These are phyloP conservation scores for Geoglossum cookeanum DNA, from an alignment of 2,329 filamentous ascomycete genomes.

Conservation along the genomic window DNA sequence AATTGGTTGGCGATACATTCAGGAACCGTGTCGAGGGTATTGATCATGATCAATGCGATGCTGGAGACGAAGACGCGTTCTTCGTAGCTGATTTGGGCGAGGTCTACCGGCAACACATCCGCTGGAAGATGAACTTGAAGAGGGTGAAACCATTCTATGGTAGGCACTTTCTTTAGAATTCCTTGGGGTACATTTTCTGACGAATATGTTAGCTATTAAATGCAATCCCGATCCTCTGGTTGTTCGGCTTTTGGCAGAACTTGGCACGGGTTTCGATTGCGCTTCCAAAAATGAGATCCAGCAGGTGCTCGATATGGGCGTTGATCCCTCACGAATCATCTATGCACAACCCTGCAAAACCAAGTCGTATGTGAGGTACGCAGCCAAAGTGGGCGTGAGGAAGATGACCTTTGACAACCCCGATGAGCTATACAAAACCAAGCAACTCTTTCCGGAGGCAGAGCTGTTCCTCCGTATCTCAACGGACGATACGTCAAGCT, in stretches of 20 bases:
- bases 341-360: constrained; percentile 99
- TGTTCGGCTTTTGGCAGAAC: constrained; percentile 64
- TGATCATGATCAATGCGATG: constrained; percentile 70
- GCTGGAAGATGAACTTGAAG: constrained; percentile 88
- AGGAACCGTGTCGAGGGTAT: constrained; percentile 68
- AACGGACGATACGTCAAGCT: constrained; percentile 85
- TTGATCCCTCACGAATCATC: constrained; percentile 82
- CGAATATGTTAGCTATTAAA: constrained; percentile 55
- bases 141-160: constrained; percentile 94
- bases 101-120: constrained; percentile 94
- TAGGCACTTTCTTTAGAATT: constrained; percentile 26
- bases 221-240: constrained; percentile 92
- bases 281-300: constrained; percentile 97
- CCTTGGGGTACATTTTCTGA: constrained; percentile 4
- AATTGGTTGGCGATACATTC: constrained; percentile 71
- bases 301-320: constrained; percentile 63
- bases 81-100: constrained; percentile 96
- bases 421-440: constrained; percentile 96
- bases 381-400: constrained; percentile 65
- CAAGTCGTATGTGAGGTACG: constrained; percentile 89
- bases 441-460: constrained; percentile 71
- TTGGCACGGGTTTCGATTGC: constrained; percentile 94
- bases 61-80: constrained; percentile 93
- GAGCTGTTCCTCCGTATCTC: constrained; percentile 88
- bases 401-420: constrained; percentile 99